Percentiles rank a stretch among this genome's conserved stretches.
phyloP scores from a whole-genome alignment of 768 basidiomycete genomes.

The Austroboletus eburneus region DNA sequence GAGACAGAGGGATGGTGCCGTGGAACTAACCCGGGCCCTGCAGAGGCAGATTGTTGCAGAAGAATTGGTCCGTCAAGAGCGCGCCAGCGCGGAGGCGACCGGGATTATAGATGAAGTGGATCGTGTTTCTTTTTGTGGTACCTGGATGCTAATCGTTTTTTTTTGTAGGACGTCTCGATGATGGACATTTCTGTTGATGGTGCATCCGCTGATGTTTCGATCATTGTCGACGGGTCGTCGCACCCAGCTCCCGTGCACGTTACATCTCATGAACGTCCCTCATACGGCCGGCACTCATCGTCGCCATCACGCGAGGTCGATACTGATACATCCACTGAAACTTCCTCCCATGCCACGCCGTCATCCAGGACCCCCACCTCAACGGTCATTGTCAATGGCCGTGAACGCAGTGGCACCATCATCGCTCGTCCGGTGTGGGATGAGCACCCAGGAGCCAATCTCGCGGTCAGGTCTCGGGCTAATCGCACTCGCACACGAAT shows the following conservation, averaged over 20 bases:
- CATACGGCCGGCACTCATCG: constrained; percentile 19
- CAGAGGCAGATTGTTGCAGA: constrained; percentile 45
- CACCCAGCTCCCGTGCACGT: constrained; percentile 16
- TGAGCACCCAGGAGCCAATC: constrained; percentile 21
- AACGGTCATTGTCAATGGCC: constrained; percentile 49
- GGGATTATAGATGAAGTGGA: constrained; percentile 24
- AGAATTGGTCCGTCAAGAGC: constrained; percentile 20
- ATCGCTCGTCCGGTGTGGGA: constrained; percentile 67
- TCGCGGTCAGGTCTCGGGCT: constrained; percentile 28
- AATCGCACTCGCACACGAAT: constrained; percentile 29
- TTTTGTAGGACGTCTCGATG: constrained; percentile 33
- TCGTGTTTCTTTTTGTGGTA: neutral
- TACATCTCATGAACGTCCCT: constrained; percentile 16
- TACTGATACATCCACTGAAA: constrained; percentile 59
- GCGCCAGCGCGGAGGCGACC: constrained; percentile 4
- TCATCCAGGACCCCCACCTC: constrained; percentile 59
- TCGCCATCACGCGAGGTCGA: constrained; percentile 43
- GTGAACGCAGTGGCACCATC: constrained; percentile 75
- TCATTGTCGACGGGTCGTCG: constrained; percentile 19
- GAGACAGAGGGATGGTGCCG: constrained; percentile 53
- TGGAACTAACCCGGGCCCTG: constrained; percentile 53
- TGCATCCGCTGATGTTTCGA: constrained; percentile 18
- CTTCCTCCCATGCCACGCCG: constrained; percentile 57
- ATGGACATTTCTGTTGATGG: constrained; percentile 20
- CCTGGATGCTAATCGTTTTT: constrained; percentile 8